phyloP scores from a whole-genome alignment of 2,329 filamentous ascomycete genomes.

The Fusarium vanettenii region DNA sequence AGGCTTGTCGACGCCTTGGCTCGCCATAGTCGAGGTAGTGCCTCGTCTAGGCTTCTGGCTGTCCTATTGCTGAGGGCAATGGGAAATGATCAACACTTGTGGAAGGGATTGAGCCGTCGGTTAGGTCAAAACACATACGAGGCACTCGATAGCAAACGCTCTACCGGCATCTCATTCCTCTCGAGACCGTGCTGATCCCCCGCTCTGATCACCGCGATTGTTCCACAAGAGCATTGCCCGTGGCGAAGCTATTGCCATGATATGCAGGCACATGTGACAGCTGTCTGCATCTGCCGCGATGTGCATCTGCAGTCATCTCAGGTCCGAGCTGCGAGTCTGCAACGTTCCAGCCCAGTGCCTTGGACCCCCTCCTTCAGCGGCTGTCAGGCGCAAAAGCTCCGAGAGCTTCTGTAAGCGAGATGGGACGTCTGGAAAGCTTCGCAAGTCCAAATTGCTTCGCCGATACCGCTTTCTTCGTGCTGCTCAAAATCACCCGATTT shows the following conservation, averaged over 20 bases:
- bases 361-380: not conserved
- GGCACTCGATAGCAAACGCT: not conserved
- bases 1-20: not conserved
- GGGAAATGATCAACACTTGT: not conserved
- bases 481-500: not conserved
- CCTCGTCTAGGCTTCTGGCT: not conserved
- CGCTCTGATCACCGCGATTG: not conserved
- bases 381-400: not conserved
- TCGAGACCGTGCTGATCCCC: not conserved
- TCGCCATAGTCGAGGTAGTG: not conserved
- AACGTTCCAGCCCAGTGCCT: not conserved
- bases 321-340: not conserved
- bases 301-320: not conserved
- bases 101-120: not conserved
- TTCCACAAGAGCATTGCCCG: not conserved
- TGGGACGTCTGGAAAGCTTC: not conserved
- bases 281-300: not conserved
- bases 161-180: constrained; percentile 4
- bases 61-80: not conserved
- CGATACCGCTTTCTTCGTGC: not conserved
- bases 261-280: constrained; percentile 1
- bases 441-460: not conserved
- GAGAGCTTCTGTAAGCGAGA: not conserved
- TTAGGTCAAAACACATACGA: constrained; percentile 5
- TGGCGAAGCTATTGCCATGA: not conserved